Evolutionary conservation across 1,284 basidiomycete genomes (phyloP), one percentile per base, ranked within the genome.

Genomic region (Tilletia horrida): DNA sequence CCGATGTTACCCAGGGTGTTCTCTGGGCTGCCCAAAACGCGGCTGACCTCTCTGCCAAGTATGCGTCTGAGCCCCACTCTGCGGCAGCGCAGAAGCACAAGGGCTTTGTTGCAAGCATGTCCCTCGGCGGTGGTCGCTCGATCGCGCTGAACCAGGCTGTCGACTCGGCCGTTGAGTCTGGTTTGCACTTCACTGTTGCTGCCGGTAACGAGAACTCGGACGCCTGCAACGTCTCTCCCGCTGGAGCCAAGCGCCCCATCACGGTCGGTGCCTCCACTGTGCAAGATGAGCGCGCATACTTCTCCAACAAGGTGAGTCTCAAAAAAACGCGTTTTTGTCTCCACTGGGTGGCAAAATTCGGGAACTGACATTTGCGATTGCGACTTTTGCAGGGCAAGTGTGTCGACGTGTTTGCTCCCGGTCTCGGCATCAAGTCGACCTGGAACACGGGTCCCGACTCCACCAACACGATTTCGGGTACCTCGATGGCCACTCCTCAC

Each of bases 51-150:
- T 86, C 85, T 25, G 68, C 71, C 14, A 88, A 91, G 50, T 85
- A 84, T 23, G 86, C 86, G 16, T 89, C 92, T 83, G 82, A 88
- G 75, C 86, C 84, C 67, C 84, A 82, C 64, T 87, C 86, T n/a
- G 88, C 89, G 66, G 87, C 86, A 80, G 89, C 89, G 71, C 75
- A 76, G 74, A 85, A 85, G 69, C 89, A 92, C 86, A 94, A 93
- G 85, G 95, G 95, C 45, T 95, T 93, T 47, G 94, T 97, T 73
- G 93, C 91, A 70, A 97, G 95, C 87, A 97, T 98, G 95, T 92
- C 90, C 81, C 89, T 98, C 66, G 95, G 95, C 73, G 95, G 95
- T 80, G 92, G 92, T 76, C 95, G 93, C 85, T 93, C 92, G n/a
- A 86, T 85, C 48, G 87, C 91, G 55, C 87, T 97, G 67, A 92